phyloP scores from a whole-genome alignment of 495 filamentous ascomycete genomes.

The Aspergillus ostianus region DNA sequence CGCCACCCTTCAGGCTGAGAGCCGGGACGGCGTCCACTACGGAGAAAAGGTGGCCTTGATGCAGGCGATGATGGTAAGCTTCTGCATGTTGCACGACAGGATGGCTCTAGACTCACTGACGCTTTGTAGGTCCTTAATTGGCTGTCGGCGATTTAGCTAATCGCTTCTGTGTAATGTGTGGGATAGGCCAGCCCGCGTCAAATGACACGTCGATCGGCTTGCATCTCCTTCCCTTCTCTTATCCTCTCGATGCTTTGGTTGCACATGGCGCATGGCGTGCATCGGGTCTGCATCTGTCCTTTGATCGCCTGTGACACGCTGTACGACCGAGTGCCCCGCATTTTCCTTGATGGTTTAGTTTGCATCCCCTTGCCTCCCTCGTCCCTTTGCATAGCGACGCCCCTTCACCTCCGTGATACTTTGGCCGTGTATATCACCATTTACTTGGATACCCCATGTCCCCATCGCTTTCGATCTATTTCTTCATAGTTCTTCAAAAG shows the following conservation, averaged over 20 bases:
- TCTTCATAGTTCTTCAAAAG: not conserved
- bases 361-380: not conserved
- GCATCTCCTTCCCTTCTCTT: too few relatives aligned
- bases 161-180: not conserved
- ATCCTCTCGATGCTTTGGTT: not conserved
- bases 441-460: not conserved
- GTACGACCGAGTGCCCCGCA: not conserved
- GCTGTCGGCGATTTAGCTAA: constrained; percentile 33
- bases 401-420: too few relatives aligned
- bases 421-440: not conserved
- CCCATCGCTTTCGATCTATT: not conserved
- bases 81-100: constrained; percentile 7
- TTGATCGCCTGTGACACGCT: not conserved
- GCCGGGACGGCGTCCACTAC: constrained; percentile 42
- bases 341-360: not conserved
- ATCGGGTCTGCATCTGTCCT: not conserved
- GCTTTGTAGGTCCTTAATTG: constrained; percentile 41
- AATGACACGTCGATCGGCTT: not conserved
- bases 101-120: constrained; percentile 6
- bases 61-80: constrained; percentile 51
- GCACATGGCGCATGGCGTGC: not conserved
- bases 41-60: constrained; percentile 45
- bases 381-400: not conserved
- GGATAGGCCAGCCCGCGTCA: not conserved
- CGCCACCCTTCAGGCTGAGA: constrained; percentile 44